phyloP scores from a whole-genome alignment of 2,329 filamentous ascomycete genomes.

The Penicillium sp. region DNA sequence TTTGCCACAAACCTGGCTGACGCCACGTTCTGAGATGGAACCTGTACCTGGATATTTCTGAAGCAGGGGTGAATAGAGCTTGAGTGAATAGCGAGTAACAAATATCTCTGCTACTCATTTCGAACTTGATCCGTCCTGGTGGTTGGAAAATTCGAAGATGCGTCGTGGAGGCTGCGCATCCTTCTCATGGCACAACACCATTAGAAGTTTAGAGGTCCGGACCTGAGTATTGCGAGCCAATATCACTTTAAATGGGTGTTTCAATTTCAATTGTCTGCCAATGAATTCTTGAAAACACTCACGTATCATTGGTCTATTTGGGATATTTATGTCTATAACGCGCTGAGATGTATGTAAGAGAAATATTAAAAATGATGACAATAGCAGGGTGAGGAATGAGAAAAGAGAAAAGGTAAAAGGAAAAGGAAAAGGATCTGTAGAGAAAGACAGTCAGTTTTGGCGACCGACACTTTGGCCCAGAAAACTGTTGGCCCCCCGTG shows the following conservation, averaged over 20 bases:
- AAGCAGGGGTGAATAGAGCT: background rate
- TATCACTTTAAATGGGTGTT: background rate
- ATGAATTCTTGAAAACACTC: background rate
- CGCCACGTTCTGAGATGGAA: conserved; percentile 33
- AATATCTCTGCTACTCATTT: background rate
- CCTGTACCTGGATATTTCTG: background rate
- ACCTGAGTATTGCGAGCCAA: no score
- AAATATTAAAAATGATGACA: background rate
- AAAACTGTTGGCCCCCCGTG: background rate
- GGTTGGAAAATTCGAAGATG: no score
- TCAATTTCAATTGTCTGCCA: background rate
- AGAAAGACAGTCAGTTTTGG: background rate
- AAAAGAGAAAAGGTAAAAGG: background rate
- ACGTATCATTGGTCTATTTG: background rate
- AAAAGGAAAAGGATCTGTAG: background rate
- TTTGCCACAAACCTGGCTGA: conserved; percentile 47
- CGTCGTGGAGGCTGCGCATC: no score
- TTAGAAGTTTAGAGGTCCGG: no score
- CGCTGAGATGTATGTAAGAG: background rate
- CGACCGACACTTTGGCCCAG: background rate
- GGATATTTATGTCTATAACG: background rate
- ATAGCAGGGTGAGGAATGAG: background rate
- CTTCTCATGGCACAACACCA: no score
- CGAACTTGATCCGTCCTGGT: no score
- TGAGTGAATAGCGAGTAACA: background rate